Percentiles rank a stretch among this genome's conserved stretches.
Conservation (phyloP, 257 asterid species). For the Prunella vulgaris region DNA sequence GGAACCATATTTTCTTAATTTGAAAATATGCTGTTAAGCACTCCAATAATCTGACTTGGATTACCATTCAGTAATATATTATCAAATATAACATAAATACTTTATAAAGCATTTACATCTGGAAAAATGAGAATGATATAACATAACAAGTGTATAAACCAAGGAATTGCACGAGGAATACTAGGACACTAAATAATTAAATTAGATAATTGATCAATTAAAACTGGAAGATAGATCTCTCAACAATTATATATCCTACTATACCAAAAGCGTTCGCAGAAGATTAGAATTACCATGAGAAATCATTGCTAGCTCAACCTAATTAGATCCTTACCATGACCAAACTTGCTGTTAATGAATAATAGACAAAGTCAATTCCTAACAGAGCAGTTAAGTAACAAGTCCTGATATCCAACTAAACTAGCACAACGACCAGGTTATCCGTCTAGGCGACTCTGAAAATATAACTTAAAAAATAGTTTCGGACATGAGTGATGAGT, state of each 20-base stretch:
- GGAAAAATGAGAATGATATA: not conserved
- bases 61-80: not conserved
- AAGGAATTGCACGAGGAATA: not conserved
- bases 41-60: not conserved
- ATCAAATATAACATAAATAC: not conserved
- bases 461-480: not conserved
- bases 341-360: not conserved
- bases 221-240: not conserved
- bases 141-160: not conserved
- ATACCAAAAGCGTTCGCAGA: not conserved
- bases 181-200: not conserved
- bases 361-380: conserved; percentile 1
- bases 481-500: not conserved
- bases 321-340: conserved; percentile 6
- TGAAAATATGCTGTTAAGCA: not conserved
- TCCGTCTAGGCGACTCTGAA: not conserved
- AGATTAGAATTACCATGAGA: not conserved
- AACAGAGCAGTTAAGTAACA: not conserved
- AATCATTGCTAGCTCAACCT: not conserved
- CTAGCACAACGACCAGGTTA: not conserved
- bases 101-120: not conserved
- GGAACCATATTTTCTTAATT: not conserved
- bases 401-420: not conserved
- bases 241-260: not conserved
- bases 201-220: not conserved